Conservation (phyloP, 768 basidiomycete genomes). For the Podaxis sp. region DNA sequence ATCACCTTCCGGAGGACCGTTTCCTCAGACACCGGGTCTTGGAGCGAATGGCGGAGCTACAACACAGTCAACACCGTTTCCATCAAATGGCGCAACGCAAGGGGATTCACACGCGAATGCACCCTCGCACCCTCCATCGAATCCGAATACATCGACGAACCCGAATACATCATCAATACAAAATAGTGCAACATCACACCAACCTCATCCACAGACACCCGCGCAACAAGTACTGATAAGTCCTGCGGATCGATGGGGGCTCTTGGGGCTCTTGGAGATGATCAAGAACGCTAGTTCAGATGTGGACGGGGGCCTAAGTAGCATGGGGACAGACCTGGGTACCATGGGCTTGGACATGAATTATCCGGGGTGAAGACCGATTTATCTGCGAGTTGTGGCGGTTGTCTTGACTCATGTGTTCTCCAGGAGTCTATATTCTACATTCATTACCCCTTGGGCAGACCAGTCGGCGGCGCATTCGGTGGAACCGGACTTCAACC, state of each 20-base stretch:
- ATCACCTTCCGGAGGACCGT: slow-evolving; percentile 28
- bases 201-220: slow-evolving; percentile 77
- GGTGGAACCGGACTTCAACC: slow-evolving; percentile 90
- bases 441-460: slow-evolving; percentile 96
- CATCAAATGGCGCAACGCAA: slow-evolving; percentile 35
- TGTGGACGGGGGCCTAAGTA: slow-evolving; percentile 76
- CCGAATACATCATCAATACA: slow-evolving; percentile 34
- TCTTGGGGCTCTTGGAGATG: slow-evolving; percentile 81
- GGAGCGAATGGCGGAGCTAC: slow-evolving; percentile 27
- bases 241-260: slow-evolving; percentile 94
- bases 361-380: slow-evolving; percentile 66
- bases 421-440: slow-evolving; percentile 79
- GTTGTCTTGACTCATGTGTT: slow-evolving; percentile 16
- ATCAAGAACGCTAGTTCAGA: slow-evolving; percentile 80
- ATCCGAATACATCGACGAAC: slow-evolving; percentile 34
- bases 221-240: slow-evolving; percentile 91
- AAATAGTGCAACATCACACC: slow-evolving; percentile 32
- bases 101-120: slow-evolving; percentile 33
- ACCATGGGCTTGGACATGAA: slow-evolving; percentile 92
- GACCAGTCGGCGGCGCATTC: slow-evolving; percentile 83
- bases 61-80: slow-evolving; percentile 32
- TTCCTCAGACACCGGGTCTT: slow-evolving; percentile 27
- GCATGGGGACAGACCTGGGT: slow-evolving; percentile 88
- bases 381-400: slow-evolving; percentile 17
- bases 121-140: slow-evolving; percentile 32